phyloP scores from a whole-genome alignment of 192 early-diverging fungal genomes.

The Dimargaris cristalligena region DNA sequence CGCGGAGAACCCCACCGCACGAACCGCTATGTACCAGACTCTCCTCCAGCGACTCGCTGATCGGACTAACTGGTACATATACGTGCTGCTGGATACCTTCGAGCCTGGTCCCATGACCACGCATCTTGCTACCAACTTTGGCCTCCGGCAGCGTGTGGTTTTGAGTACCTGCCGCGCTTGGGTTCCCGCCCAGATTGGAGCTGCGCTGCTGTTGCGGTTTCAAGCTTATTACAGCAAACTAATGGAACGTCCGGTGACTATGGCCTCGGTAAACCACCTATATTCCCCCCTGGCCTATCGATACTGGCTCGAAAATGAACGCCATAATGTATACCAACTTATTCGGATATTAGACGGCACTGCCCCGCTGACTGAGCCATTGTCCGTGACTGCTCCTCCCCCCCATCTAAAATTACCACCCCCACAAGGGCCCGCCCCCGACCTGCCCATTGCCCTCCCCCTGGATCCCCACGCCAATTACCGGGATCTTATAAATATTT shows the following conservation, averaged over 20 bases:
- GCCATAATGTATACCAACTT: not conserved
- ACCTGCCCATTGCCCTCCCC: not conserved
- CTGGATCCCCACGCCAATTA: not conserved
- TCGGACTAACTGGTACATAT: not conserved
- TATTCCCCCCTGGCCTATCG: constrained; percentile 1
- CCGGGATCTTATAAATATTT: not conserved
- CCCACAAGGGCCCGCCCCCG: not conserved
- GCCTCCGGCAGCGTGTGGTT: not conserved
- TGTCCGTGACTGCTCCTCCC: too few relatives aligned
- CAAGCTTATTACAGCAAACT: not conserved
- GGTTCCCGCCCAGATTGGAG: not conserved
- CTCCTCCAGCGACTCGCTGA: not conserved
- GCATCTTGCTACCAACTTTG: not conserved
- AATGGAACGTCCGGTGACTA: not conserved
- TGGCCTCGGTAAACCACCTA: not conserved
- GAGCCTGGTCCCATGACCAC: not conserved
- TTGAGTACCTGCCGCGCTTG: not conserved
- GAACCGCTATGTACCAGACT: not conserved
- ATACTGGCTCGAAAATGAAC: constrained; percentile 2
- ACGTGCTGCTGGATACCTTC: not conserved
- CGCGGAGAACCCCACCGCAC: not conserved
- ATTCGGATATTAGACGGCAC: not conserved
- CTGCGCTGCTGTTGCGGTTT: not conserved
- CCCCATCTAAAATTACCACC: too few relatives aligned
- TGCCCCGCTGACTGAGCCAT: not conserved